Conservation (phyloP, 208 protist species). For the Trypanosoma boissoni region DNA sequence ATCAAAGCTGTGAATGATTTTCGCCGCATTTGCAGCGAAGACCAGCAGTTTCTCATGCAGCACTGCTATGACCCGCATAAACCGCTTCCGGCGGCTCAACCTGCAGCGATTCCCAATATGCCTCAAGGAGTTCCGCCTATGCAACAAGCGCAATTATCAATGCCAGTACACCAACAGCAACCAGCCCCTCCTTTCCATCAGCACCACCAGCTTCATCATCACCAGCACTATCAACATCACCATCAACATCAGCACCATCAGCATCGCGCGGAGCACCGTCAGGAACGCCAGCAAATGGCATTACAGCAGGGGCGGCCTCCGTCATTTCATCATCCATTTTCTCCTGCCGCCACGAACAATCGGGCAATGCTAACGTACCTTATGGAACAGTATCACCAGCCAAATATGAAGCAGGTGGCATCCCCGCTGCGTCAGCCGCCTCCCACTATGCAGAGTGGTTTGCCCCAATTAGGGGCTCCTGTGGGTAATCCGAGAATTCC, state of each 20-base stretch:
- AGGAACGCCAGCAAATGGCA: not conserved
- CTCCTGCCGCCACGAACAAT: constrained; percentile 3
- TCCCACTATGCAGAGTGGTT: constrained; percentile 16
- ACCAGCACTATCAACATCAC: constrained; percentile 16
- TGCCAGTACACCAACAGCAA: no score
- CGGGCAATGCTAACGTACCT: constrained; percentile 17
- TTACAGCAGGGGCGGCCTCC: not conserved
- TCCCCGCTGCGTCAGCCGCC: constrained; percentile 27
- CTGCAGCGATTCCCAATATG: no score
- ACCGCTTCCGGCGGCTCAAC: no score
- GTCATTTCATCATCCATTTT: constrained; percentile 1
- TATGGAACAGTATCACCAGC: constrained; percentile 19
- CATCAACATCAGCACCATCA: constrained; percentile 21
- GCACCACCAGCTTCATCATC: constrained; percentile 22
- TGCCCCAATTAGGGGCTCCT: not conserved
- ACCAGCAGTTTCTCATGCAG: constrained; percentile 57
- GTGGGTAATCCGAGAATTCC: constrained; percentile 19
- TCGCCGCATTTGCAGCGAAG: constrained; percentile 58
- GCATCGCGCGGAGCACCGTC: not conserved
- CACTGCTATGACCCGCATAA: constrained; percentile 70
- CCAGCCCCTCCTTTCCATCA: constrained; percentile 25
- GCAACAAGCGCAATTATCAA: no score
- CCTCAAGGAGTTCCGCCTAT: no score
- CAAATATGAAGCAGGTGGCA: constrained; percentile 2
- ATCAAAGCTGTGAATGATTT: constrained; percentile 77